Evolutionary conservation across 2,329 filamentous ascomycete species (phyloP).

Genomic region (Pseudopyricularia cyperi): DNA sequence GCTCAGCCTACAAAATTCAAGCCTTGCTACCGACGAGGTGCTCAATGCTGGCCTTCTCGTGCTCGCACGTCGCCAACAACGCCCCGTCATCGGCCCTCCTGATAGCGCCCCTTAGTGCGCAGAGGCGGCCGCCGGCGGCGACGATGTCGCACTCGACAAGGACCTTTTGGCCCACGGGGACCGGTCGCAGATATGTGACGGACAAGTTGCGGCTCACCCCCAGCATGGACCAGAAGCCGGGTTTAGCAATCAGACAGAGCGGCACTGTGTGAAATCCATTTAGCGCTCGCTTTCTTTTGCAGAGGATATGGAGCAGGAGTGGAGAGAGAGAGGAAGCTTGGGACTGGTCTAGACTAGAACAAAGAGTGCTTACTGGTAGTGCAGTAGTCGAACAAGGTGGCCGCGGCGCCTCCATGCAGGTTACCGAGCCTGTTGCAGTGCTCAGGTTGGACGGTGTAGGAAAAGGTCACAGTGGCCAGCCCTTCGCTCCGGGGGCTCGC

Average conservation of each 20-base stretch:
- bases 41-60: slow-evolving; percentile 52
- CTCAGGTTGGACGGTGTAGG: slow-evolving; percentile 31
- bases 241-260: slow-evolving; percentile 39
- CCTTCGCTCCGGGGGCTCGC: slow-evolving; percentile 4
- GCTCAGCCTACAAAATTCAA: no score
- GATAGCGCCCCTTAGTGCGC: slow-evolving; percentile 40
- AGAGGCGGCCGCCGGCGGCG: slow-evolving; percentile 40
- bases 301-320: no score
- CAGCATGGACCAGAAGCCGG: slow-evolving; percentile 46
- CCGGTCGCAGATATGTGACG: slow-evolving; percentile 54
- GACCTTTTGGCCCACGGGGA: slow-evolving; percentile 35
- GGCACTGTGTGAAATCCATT: slow-evolving; percentile 20
- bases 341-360: no score
- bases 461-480: slow-evolving; percentile 15
- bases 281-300: not conserved
- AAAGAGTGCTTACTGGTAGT: slow-evolving; percentile 37
- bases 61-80: slow-evolving; percentile 45
- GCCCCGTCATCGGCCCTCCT: slow-evolving; percentile 36
- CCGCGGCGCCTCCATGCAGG: slow-evolving; percentile 49
- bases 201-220: slow-evolving; percentile 55
- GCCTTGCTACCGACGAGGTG: slow-evolving; percentile 10
- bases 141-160: slow-evolving; percentile 44
- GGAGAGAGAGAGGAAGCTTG: no score
- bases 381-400: slow-evolving; percentile 54
- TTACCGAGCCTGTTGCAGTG: slow-evolving; percentile 42